Evolutionary conservation across 805 yeast genomes (phyloP).

Genomic region (Tetrapisispora phaffii): DNA sequence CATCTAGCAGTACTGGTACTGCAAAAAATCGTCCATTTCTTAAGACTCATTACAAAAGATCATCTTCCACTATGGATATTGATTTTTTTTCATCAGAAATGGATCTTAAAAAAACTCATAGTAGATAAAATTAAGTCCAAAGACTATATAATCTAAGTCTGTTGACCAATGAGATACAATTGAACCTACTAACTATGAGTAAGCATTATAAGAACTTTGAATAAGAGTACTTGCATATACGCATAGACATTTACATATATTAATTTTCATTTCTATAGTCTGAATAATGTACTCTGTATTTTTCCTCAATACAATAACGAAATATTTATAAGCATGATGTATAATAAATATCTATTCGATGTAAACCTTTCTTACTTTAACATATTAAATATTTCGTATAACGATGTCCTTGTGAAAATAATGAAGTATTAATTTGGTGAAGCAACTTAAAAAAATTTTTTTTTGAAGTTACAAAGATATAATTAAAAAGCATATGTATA

Average conservation of each 20-base stretch:
- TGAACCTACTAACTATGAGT: neutral
- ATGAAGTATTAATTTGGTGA: no score
- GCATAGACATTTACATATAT: neutral
- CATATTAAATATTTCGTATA: no score
- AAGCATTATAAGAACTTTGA: neutral
- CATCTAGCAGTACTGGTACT: neutral
- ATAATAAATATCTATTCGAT: no score
- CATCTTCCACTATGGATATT: conserved; percentile 21
- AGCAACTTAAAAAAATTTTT: no score
- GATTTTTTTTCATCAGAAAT: conserved; percentile 17
- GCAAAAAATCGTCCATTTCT: conserved; percentile 4
- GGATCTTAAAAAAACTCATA: conserved; percentile 9
- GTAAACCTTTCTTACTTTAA: no score
- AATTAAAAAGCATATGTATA: no score
- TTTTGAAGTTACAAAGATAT: no score
- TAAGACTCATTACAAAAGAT: conserved; percentile 18
- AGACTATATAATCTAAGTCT: neutral
- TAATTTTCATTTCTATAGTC: neutral
- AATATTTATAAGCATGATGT: neutral
- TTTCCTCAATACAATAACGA: neutral
- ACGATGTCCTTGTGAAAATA: no score
- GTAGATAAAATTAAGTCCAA: neutral
- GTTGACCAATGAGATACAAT: neutral
- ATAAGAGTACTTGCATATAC: neutral
- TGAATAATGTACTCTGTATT: neutral